Evolutionary conservation across 129 eudicot species (phyloP).

Genomic region (Oenanthe sinensis): DNA sequence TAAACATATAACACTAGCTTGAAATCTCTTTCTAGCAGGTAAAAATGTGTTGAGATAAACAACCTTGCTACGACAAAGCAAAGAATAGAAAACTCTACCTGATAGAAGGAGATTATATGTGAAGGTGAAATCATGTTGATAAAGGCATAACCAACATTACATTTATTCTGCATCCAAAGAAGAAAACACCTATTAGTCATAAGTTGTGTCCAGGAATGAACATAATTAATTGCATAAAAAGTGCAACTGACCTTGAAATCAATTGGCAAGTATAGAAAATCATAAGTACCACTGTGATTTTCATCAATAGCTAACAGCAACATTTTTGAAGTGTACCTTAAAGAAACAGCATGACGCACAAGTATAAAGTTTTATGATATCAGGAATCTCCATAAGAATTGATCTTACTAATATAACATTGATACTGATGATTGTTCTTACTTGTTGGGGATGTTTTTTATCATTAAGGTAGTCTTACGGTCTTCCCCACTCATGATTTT

Average conservation of each 20-base stretch:
- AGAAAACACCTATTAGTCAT: neutral
- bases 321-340: constrained; percentile 95
- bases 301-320: constrained; percentile 89
- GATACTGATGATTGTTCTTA: constrained; percentile 21
- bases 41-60: neutral
- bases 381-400: constrained; percentile 1
- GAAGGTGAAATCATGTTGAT: constrained; percentile 87
- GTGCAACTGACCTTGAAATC: constrained; percentile 69
- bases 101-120: constrained; percentile 64
- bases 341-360: neutral
- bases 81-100: constrained; percentile 40
- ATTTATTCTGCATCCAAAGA: constrained; percentile 61
- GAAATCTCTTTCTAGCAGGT: neutral
- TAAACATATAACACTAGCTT: constrained; percentile 1
- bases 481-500: constrained; percentile 84
- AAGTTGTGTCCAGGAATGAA: neutral
- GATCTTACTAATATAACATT: constrained; percentile 1
- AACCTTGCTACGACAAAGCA: neutral
- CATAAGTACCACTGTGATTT: constrained; percentile 77
- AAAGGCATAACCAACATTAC: constrained; percentile 96
- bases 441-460: constrained; percentile 97
- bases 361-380: constrained; percentile 2
- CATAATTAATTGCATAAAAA: neutral
- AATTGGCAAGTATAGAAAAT: constrained; percentile 89
- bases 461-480: constrained; percentile 82